A percentile compares a stretch with the other conserved stretches of the same genome.
These are phyloP conservation scores for Sarocladium kiliense DNA, from an alignment of 2,329 filamentous ascomycete species.

Conservation along the genomic window DNA sequence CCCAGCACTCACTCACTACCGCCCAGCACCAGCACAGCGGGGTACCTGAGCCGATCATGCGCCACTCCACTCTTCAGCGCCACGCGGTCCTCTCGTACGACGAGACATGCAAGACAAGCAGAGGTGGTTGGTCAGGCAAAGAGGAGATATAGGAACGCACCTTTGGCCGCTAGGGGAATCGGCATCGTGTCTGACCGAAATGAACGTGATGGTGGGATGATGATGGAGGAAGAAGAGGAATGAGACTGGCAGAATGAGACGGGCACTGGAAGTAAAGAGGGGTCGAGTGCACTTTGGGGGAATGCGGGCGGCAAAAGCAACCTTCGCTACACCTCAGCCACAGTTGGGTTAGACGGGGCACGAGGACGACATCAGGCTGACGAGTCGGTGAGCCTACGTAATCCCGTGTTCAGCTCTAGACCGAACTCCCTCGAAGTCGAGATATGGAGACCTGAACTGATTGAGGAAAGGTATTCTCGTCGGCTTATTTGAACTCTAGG, in stretches of 20 bases:
- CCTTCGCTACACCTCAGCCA: neutral
- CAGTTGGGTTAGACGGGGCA: neutral
- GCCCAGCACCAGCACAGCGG: neutral
- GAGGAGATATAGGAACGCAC: slow-evolving; percentile 7
- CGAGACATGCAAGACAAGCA: neutral
- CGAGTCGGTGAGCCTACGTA: neutral
- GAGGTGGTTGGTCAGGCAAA: neutral
- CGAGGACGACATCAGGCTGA: neutral
- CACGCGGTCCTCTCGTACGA: neutral
- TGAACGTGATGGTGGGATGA: neutral
- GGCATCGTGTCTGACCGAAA: slow-evolving; percentile 10
- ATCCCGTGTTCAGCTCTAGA: too few relatives aligned
- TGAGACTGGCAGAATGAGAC: neutral
- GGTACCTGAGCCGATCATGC: slow-evolving; percentile 6
- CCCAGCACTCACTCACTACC: neutral
- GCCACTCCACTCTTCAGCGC: slow-evolving; percentile 2
- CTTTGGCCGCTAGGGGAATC: slow-evolving; percentile 14
- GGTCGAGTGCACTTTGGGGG: neutral
- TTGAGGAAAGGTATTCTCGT: too few relatives aligned
- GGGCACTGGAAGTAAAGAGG: neutral
- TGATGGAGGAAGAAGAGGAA: neutral
- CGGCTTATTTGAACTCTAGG: too few relatives aligned
- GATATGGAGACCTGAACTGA: too few relatives aligned
- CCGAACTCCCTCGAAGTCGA: too few relatives aligned
- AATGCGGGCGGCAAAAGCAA: neutral